A percentile compares a stretch with the other conserved stretches of the same genome.
Conservation (phyloP, 805 yeast species). For the Candida suzukii region DNA sequence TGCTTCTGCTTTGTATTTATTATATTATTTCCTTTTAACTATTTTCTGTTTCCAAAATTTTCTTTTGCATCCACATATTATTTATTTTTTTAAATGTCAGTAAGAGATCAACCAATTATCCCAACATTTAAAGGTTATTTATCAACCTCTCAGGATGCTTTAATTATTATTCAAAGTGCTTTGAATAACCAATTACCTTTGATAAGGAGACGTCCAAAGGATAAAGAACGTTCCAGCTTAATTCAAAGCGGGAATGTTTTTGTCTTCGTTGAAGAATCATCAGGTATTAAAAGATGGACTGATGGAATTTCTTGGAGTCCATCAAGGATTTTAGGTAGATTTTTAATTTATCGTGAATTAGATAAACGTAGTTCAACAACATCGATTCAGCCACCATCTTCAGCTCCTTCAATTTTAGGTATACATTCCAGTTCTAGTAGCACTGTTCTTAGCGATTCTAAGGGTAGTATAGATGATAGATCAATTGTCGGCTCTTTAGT, state of each 20-base stretch:
- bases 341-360: slow-evolving; percentile 73
- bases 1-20: too few relatives aligned
- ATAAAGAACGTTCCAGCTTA: slow-evolving; percentile 58
- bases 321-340: slow-evolving; percentile 78
- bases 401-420: not conserved
- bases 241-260: slow-evolving; percentile 76
- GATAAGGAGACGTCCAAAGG: slow-evolving; percentile 77
- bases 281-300: slow-evolving; percentile 91
- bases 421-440: too few relatives aligned
- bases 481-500: slow-evolving; percentile 50
- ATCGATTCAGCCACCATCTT: not conserved
- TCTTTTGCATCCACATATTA: too few relatives aligned
- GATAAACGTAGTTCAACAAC: slow-evolving; percentile 28
- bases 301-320: slow-evolving; percentile 97
- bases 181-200: slow-evolving; percentile 50
- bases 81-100: not conserved
- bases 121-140: slow-evolving; percentile 75
- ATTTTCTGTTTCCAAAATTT: too few relatives aligned
- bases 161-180: slow-evolving; percentile 75
- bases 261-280: slow-evolving; percentile 74
- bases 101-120: slow-evolving; percentile 3
- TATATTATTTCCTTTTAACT: too few relatives aligned
- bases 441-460: too few relatives aligned
- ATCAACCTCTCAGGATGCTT: slow-evolving; percentile 76
- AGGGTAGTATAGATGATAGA: slow-evolving; percentile 13